Conservation (phyloP, 441 rosid genomes). For the Mallotus japonicus region DNA sequence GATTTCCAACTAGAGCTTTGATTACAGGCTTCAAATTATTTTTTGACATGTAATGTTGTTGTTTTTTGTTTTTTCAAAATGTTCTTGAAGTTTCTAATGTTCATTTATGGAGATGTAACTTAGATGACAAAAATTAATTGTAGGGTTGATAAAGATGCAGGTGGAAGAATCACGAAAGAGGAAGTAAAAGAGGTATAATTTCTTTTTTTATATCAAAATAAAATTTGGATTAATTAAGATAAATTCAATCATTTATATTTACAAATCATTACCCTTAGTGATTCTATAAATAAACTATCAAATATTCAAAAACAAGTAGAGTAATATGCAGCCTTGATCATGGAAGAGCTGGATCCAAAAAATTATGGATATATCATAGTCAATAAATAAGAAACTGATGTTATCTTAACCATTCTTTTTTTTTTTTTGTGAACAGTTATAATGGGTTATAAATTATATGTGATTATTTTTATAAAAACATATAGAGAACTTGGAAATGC, state of each 20-base stretch:
- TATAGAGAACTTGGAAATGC: conserved; percentile 72
- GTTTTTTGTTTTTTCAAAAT: not conserved
- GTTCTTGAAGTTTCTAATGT: no score
- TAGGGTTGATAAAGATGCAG: conserved; percentile 96
- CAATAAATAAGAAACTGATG: conserved; percentile 1
- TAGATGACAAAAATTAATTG: conserved; percentile 18
- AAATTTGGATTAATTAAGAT: not conserved
- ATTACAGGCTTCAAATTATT: conserved; percentile 87
- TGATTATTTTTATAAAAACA: conserved; percentile 32
- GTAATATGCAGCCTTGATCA: conserved; percentile 83
- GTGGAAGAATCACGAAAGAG: conserved; percentile 78
- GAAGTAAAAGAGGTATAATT: conserved; percentile 76
- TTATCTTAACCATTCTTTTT: not conserved
- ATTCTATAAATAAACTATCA: conserved; percentile 88
- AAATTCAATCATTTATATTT: conserved; percentile 2
- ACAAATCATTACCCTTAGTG: conserved; percentile 83
- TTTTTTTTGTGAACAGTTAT: not conserved
- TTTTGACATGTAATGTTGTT: conserved; percentile 72
- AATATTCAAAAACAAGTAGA: conserved; percentile 77
- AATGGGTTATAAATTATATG: not conserved
- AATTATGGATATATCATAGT: conserved; percentile 89
- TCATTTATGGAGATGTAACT: not conserved
- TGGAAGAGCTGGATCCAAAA: conserved; percentile 95
- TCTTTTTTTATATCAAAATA: conserved; percentile 4
- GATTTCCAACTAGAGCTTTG: conserved; percentile 80